phyloP scores from a whole-genome alignment of 1,284 basidiomycete species.

The Sphagnurus paluster region DNA sequence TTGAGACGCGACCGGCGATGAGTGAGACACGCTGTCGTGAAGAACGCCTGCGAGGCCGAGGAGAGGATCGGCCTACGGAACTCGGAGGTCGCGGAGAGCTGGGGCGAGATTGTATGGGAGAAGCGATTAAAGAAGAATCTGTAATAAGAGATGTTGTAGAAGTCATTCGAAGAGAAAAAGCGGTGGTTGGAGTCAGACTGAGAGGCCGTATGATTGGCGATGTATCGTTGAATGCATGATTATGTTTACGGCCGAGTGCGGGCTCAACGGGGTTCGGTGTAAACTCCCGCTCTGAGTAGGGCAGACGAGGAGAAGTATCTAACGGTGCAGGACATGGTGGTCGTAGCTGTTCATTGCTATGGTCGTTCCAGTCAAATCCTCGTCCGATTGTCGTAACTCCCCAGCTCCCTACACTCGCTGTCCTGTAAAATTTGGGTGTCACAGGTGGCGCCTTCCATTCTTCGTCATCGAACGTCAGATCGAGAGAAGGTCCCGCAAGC shows the following conservation, averaged over 20 bases:
- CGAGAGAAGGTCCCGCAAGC: constrained; percentile 59
- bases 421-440: constrained; percentile 52
- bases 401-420: constrained; percentile 75
- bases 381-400: constrained; percentile 79
- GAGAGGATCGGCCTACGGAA: constrained; percentile 38
- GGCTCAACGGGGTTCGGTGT: constrained; percentile 16
- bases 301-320: constrained; percentile 14
- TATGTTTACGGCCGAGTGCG: constrained; percentile 34
- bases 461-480: constrained; percentile 64
- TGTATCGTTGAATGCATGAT: constrained; percentile 33
- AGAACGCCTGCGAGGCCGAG: constrained; percentile 69
- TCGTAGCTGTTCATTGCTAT: constrained; percentile 33
- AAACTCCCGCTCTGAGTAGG: constrained; percentile 17
- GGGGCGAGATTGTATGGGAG: constrained; percentile 25
- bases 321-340: constrained; percentile 17
- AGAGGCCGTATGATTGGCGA: constrained; percentile 28
- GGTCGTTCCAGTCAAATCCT: constrained; percentile 73
- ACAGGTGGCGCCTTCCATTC: constrained; percentile 56
- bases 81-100: constrained; percentile 25
- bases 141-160: constrained; percentile 18
- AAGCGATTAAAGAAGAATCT: constrained; percentile 18
- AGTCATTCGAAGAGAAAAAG: constrained; percentile 25
- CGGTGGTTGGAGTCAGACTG: constrained; percentile 20
- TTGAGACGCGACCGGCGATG: constrained; percentile 75
- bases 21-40: constrained; percentile 82